Evolutionary conservation across 148 eudicot species (phyloP).

Genomic region (Vaccinium darrowii): DNA sequence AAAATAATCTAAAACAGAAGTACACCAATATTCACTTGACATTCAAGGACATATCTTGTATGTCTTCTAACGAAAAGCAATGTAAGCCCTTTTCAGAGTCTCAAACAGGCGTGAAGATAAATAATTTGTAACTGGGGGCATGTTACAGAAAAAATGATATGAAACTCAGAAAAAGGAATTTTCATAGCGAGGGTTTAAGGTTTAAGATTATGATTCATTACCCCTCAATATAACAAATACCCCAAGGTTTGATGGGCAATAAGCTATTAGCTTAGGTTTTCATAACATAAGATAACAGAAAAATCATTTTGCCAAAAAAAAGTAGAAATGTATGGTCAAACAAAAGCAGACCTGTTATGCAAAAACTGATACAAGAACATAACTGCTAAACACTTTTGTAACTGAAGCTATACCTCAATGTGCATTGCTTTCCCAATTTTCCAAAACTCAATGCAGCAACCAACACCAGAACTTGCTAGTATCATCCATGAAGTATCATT

Average conservation of each 20-base stretch:
- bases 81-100: background rate
- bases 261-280: slow-evolving; percentile 6
- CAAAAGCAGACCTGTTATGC: background rate
- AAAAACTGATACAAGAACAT: background rate
- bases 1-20: background rate
- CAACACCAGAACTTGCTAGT: slow-evolving; percentile 89
- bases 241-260: background rate
- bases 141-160: background rate
- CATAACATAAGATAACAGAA: background rate
- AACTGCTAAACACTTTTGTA: background rate
- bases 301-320: background rate
- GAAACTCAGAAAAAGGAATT: background rate
- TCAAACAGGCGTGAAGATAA: background rate
- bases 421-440: slow-evolving; percentile 99
- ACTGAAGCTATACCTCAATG: slow-evolving; percentile 61
- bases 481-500: slow-evolving; percentile 99
- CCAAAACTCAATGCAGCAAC: slow-evolving; percentile 97
- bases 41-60: background rate
- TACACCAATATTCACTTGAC: background rate
- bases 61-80: background rate
- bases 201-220: background rate
- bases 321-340: background rate
- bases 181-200: background rate
- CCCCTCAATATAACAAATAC: background rate
- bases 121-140: background rate